A percentile compares a stretch with the other conserved stretches of the same genome.
These are phyloP conservation scores for Verticillium tricorpus DNA, from an alignment of 2,329 filamentous ascomycete genomes.

Conservation along the genomic window DNA sequence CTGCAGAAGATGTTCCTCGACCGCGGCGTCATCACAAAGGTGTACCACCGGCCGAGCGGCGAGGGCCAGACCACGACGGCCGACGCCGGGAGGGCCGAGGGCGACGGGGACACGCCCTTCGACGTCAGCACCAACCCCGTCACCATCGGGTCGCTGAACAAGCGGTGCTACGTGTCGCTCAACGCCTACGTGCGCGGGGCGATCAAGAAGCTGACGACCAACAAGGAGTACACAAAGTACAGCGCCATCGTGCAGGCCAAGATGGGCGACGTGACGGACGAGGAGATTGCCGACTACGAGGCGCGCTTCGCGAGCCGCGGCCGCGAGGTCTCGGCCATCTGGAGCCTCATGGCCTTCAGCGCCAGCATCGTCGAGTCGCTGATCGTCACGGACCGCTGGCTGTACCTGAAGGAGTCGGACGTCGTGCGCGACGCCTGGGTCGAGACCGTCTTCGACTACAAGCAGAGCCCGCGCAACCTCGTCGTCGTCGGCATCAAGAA, in stretches of 20 bases:
- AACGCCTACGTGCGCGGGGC: constrained; percentile 75
- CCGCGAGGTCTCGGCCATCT: constrained; percentile 80
- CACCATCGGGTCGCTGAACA: constrained; percentile 80
- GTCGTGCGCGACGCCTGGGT: constrained; percentile 78
- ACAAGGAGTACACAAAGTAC: constrained; percentile 52
- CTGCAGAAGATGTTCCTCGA: constrained; percentile 92
- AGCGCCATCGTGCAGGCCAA: constrained; percentile 59
- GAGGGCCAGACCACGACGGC: constrained; percentile 6
- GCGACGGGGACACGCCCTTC: constrained; percentile 33
- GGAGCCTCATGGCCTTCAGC: constrained; percentile 95
- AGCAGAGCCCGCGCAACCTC: constrained; percentile 79
- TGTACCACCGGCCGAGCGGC: constrained; percentile 32
- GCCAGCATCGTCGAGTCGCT: constrained; percentile 83
- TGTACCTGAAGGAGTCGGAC: constrained; percentile 71
- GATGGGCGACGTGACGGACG: constrained; percentile 66
- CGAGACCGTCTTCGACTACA: constrained; percentile 88
- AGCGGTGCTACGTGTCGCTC: constrained; percentile 74
- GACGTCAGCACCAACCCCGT: constrained; percentile 68
- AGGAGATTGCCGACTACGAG: constrained; percentile 71
- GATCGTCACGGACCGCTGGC: constrained; percentile 87
- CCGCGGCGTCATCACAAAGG: constrained; percentile 65
- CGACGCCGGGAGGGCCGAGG: constrained; percentile 11
- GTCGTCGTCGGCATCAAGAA: constrained; percentile 89
- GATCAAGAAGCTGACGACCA: constrained; percentile 64
- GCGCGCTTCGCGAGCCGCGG: constrained; percentile 58